Conservation (phyloP, 768 basidiomycete genomes). For the Exidia glandulosa region DNA sequence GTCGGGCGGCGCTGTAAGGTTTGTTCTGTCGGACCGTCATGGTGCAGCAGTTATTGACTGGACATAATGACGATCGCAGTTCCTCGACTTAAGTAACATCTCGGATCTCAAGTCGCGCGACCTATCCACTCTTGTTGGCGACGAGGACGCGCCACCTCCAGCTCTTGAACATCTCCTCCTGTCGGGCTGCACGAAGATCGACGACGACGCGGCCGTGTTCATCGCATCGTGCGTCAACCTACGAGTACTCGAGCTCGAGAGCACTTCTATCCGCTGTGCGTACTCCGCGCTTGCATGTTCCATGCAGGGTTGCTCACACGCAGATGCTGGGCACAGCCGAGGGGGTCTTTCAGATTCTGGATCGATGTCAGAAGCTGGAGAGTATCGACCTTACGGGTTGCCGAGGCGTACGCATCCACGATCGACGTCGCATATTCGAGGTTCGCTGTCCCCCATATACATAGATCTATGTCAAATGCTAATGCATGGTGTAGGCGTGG, state of each 20-base stretch:
- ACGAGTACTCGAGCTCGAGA: conserved; percentile 37
- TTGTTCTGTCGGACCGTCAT: conserved; percentile 7
- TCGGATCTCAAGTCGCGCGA: conserved; percentile 38
- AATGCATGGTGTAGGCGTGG: too few relatives aligned
- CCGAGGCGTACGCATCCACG: conserved; percentile 45
- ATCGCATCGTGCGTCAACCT: conserved; percentile 42
- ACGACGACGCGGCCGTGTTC: conserved; percentile 42
- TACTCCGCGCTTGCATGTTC: background rate
- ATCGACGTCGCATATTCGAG: conserved; percentile 59
- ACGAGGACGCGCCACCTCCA: conserved; percentile 21
- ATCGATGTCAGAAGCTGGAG: conserved; percentile 40
- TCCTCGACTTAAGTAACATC: conserved; percentile 48
- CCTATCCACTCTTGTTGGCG: conserved; percentile 36
- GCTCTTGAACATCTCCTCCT: conserved; percentile 39
- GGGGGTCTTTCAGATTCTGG: conserved; percentile 46
- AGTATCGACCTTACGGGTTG: conserved; percentile 59
- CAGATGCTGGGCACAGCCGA: conserved; percentile 24
- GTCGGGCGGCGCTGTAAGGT: conserved; percentile 55
- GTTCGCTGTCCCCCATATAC: too few relatives aligned
- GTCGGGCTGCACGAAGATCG: conserved; percentile 51
- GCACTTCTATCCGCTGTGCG: conserved; percentile 52
- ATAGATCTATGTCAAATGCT: too few relatives aligned
- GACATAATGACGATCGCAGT: conserved; percentile 23
- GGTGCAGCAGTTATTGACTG: background rate
- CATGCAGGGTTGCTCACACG: background rate